Percentiles rank a stretch among this genome's conserved stretches.
phyloP scores from a whole-genome alignment of 805 yeast genomes.

The Torulaspora delbrueckii region DNA sequence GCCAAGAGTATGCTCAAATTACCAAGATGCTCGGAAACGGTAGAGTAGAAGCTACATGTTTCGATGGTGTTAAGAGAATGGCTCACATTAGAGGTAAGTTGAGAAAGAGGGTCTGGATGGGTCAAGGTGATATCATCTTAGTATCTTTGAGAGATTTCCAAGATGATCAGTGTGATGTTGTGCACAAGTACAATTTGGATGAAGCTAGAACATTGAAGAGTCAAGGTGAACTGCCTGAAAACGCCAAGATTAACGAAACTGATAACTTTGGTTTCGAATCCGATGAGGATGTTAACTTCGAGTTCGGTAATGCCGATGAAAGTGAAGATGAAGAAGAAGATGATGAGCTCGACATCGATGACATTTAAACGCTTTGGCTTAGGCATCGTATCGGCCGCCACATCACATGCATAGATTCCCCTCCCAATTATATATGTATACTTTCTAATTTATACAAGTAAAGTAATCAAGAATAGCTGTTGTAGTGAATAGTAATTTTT shows the following conservation, averaged over 20 bases:
- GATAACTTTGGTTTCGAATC: slow-evolving; percentile 95
- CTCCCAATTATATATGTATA: slow-evolving; percentile 5
- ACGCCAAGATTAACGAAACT: slow-evolving; percentile 95
- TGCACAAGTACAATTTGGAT: slow-evolving; percentile 92
- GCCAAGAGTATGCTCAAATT: slow-evolving; percentile 98
- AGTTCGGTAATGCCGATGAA: slow-evolving; percentile 90
- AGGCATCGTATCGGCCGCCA: slow-evolving; percentile 3
- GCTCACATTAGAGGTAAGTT: slow-evolving; percentile 98
- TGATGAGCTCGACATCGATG: slow-evolving; percentile 82
- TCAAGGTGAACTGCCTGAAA: slow-evolving; percentile 95
- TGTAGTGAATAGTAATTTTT: neutral
- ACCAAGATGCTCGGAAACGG: slow-evolving; percentile 98
- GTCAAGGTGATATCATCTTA: slow-evolving; percentile 94
- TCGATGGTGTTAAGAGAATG: slow-evolving; percentile 89
- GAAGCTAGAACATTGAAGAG: slow-evolving; percentile 96
- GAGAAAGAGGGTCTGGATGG: slow-evolving; percentile 99
- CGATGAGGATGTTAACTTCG: slow-evolving; percentile 96
- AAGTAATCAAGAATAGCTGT: neutral
- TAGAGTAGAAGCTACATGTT: slow-evolving; percentile 90
- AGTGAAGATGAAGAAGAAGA: slow-evolving; percentile 64
- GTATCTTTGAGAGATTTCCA: slow-evolving; percentile 97
- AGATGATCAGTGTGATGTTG: slow-evolving; percentile 96
- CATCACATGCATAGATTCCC: slow-evolving; percentile 8
- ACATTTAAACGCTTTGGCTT: slow-evolving; percentile 51
- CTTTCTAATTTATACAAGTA: slow-evolving; percentile 9